phyloP scores from a whole-genome alignment of 805 yeast species.

The Yueomyces sinensis region DNA sequence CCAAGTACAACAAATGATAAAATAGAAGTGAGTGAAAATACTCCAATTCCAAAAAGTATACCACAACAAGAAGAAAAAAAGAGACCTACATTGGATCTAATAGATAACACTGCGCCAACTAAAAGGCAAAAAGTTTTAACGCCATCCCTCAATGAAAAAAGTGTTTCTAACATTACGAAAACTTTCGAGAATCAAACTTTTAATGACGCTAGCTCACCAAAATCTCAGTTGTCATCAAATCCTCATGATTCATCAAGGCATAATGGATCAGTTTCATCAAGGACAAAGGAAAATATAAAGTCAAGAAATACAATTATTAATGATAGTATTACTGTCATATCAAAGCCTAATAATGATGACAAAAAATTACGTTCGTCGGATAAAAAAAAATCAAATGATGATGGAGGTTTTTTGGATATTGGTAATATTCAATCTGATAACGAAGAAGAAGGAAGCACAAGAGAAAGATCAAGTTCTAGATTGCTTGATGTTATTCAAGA shows the following conservation, averaged over 20 bases:
- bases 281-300: too few relatives aligned
- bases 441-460: too few relatives aligned
- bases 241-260: not conserved
- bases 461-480: not conserved
- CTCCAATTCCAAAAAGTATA: not conserved
- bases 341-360: too few relatives aligned
- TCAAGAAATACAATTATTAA: too few relatives aligned
- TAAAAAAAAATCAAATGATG: not conserved
- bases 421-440: not conserved
- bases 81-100: not conserved
- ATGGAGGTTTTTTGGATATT: not conserved
- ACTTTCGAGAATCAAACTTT: not conserved
- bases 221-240: not conserved
- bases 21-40: not conserved
- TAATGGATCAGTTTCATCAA: not conserved
- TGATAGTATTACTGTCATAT: too few relatives aligned
- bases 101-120: not conserved
- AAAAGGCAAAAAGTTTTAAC: not conserved
- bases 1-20: not conserved
- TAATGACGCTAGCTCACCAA: not conserved
- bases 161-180: not conserved
- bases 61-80: too few relatives aligned
- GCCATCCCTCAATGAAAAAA: not conserved
- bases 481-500: slow-evolving; percentile 18
- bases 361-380: not conserved